These are phyloP conservation scores for Strobilomyces dryophilus DNA, from an alignment of 768 basidiomycete species.

Conservation along the genomic window DNA sequence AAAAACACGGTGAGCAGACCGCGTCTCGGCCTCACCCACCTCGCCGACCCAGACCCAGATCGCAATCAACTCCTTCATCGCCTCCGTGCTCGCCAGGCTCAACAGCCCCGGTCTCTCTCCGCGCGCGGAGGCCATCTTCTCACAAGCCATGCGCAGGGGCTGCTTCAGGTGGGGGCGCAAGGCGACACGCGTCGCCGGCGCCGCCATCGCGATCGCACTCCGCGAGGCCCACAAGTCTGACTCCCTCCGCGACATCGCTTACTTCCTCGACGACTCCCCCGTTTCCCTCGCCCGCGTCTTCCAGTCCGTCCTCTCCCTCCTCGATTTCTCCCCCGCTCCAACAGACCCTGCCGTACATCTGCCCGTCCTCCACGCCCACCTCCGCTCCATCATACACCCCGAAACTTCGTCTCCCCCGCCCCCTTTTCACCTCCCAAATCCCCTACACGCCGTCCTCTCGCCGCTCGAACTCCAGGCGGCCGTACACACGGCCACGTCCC, in stretches of 20 bases:
- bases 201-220: conserved; percentile 63
- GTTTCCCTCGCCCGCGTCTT: conserved; percentile 53
- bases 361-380: conserved; percentile 49
- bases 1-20: conserved; percentile 52
- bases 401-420: conserved; percentile 20
- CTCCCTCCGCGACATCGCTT: conserved; percentile 64
- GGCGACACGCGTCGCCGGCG: conserved; percentile 66
- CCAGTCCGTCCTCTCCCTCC: conserved; percentile 45
- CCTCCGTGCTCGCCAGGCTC: conserved; percentile 54
- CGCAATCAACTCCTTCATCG: conserved; percentile 62
- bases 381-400: conserved; percentile 38
- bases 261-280: conserved; percentile 52
- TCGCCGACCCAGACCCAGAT: conserved; percentile 38
- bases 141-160: conserved; percentile 56
- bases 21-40: conserved; percentile 7
- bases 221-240: conserved; percentile 69
- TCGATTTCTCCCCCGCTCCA: conserved; percentile 49
- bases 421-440: conserved; percentile 25
- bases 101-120: conserved; percentile 56
- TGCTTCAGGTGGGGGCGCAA: conserved; percentile 71
- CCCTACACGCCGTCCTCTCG: conserved; percentile 37
- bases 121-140: conserved; percentile 66
- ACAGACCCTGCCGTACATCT: conserved; percentile 61
- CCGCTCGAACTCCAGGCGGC: conserved; percentile 38
- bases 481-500: conserved; percentile 40